These are phyloP conservation scores for Coleophoma crateriformis DNA, from an alignment of 2,329 filamentous ascomycete genomes.

Conservation along the genomic window DNA sequence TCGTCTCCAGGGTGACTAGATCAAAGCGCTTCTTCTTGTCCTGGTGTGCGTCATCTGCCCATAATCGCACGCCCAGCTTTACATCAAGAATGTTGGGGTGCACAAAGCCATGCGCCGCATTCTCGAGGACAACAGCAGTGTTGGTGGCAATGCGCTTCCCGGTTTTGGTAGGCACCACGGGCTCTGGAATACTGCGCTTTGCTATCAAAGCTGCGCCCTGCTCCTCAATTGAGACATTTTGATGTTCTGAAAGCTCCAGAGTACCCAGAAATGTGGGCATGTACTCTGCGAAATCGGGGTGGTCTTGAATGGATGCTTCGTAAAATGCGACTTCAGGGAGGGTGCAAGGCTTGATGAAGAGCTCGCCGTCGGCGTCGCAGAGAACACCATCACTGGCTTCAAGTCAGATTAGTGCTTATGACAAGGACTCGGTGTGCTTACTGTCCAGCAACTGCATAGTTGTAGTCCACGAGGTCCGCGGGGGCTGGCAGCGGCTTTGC, in stretches of 20 bases:
- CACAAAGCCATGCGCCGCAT: slow-evolving; percentile 74
- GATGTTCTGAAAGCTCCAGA: slow-evolving; percentile 58
- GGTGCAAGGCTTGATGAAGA: slow-evolving; percentile 94
- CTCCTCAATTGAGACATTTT: slow-evolving; percentile 38
- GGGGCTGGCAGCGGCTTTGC: slow-evolving; percentile 30
- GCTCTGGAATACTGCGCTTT: slow-evolving; percentile 20
- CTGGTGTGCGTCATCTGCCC: slow-evolving; percentile 66
- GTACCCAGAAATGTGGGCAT: slow-evolving; percentile 85
- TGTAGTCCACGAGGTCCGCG: slow-evolving; percentile 62
- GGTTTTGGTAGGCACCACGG: slow-evolving; percentile 12
- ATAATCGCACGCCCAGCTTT: slow-evolving; percentile 82
- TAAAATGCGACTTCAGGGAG: slow-evolving; percentile 85
- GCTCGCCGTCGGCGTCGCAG: slow-evolving; percentile 72
- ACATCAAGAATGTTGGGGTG: slow-evolving; percentile 88
- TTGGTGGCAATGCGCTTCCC: slow-evolving; percentile 62
- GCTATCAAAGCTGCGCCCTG: slow-evolving; percentile 32
- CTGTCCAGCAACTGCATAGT: slow-evolving; percentile 79
- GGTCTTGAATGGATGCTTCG: slow-evolving; percentile 55
- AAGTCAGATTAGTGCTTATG: slow-evolving; percentile 9
- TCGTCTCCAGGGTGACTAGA: slow-evolving; percentile 52
- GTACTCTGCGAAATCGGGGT: slow-evolving; percentile 70
- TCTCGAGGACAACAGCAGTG: slow-evolving; percentile 77
- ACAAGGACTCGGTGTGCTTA: slow-evolving; percentile 37
- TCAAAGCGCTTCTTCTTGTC: slow-evolving; percentile 57
- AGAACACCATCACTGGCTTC: slow-evolving; percentile 76